Evolutionary conservation across 1,139 yeast genomes (phyloP).

Genomic region (Saccharomyces hybrid): DNA sequence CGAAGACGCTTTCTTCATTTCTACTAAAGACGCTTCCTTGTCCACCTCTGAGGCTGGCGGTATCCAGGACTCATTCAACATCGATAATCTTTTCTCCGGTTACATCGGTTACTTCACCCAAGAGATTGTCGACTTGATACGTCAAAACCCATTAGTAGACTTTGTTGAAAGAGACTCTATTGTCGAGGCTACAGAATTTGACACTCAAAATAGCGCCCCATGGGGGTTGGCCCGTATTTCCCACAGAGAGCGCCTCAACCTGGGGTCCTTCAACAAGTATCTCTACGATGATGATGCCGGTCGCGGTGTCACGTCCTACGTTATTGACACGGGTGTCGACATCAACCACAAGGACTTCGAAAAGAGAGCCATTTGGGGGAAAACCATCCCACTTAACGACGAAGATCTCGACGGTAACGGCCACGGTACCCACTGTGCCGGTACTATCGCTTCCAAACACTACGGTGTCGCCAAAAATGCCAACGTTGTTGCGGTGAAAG

Average conservation of each 20-base stretch:
- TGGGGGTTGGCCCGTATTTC: conserved; percentile 96
- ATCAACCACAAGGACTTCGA: conserved; percentile 74
- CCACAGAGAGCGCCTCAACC: conserved; percentile 69
- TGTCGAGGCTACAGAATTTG: conserved; percentile 59
- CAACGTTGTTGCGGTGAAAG: conserved; percentile 68
- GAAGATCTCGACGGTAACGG: conserved; percentile 86
- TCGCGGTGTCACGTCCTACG: conserved; percentile 76
- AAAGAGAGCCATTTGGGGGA: conserved; percentile 93
- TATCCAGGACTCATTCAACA: conserved; percentile 54
- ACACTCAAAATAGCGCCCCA: conserved; percentile 74
- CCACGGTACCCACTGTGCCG: conserved; percentile 83
- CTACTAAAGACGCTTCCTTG: conserved; percentile 16
- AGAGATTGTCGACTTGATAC: conserved; percentile 60
- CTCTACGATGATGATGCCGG: conserved; percentile 79
- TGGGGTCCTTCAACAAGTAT: conserved; percentile 79
- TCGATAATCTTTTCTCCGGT: conserved; percentile 50
- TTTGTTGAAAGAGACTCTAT: conserved; percentile 73
- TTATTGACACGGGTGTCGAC: conserved; percentile 89
- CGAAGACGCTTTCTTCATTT: conserved; percentile 19
- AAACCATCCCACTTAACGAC: conserved; percentile 80
- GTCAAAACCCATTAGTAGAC: conserved; percentile 61
- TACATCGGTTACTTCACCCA: conserved; percentile 71
- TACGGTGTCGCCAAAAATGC: conserved; percentile 80
- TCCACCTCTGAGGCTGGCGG: conserved; percentile 41
- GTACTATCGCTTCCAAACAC: conserved; percentile 65